Conservation (phyloP, 2,329 filamentous ascomycete genomes). For the Sarocladium oryzae region DNA sequence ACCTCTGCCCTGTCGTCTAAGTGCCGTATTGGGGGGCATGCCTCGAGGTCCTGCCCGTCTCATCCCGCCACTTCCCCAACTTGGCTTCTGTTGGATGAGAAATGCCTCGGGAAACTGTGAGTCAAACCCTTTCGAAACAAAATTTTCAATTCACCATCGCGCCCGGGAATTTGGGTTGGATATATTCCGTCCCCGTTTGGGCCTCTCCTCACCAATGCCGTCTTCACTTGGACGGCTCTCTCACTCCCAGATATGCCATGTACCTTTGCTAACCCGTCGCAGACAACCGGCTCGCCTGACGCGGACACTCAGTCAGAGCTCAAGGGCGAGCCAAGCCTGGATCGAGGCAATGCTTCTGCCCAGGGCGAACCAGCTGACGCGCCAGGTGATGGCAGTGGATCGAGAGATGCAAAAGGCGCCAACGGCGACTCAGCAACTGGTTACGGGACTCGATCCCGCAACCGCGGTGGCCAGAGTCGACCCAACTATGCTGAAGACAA, state of each 20-base stretch:
- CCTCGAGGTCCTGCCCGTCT: constrained; percentile 5
- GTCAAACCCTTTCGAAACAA: background rate
- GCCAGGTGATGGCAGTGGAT: background rate
- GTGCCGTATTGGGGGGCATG: constrained; percentile 6
- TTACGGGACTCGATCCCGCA: constrained; percentile 92
- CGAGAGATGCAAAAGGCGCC: constrained; percentile 34
- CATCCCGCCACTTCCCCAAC: background rate
- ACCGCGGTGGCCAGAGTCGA: constrained; percentile 71
- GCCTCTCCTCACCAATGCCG: background rate
- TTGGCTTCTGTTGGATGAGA: constrained; percentile 3
- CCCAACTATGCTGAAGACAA: constrained; percentile 94
- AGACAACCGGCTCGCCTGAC: constrained; percentile 7
- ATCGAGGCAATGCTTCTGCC: background rate
- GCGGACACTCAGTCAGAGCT: background rate
- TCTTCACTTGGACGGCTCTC: background rate
- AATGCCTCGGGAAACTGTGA: constrained; percentile 9
- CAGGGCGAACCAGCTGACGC: background rate
- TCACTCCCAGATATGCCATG: background rate
- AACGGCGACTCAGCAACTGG: constrained; percentile 52
- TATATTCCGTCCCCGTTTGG: background rate
- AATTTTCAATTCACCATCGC: background rate
- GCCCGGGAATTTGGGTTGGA: background rate
- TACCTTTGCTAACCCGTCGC: constrained; percentile 3
- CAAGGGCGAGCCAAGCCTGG: constrained; percentile 3
- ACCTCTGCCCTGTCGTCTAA: constrained; percentile 5